phyloP scores from a whole-genome alignment of 345 rosid genomes.

The Eucalyptus regnans region DNA sequence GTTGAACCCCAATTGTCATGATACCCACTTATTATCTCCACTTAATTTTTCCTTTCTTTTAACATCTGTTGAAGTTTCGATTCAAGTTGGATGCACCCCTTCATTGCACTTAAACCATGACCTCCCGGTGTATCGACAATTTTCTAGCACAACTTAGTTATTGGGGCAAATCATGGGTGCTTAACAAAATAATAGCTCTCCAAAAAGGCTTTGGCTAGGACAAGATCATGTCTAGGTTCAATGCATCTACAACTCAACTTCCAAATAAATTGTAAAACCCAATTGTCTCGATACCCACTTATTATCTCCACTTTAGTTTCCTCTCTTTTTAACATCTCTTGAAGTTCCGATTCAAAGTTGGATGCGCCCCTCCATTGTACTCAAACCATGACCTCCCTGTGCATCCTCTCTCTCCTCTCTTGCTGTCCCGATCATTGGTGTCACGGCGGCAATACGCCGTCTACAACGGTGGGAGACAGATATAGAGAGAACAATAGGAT shows the following conservation, averaged over 20 bases:
- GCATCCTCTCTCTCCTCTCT: not conserved
- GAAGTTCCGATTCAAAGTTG: not conserved
- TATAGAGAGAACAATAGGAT: not conserved
- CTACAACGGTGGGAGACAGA: not conserved
- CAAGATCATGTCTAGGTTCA: not conserved
- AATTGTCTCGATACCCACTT: not conserved
- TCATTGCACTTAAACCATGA: not conserved
- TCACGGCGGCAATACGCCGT: fast-evolving
- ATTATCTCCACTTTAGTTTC: not conserved
- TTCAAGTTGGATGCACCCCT: not conserved
- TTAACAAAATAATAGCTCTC: not conserved
- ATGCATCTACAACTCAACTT: not conserved
- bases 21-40: not conserved
- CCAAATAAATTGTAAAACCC: not conserved
- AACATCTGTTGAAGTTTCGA: not conserved
- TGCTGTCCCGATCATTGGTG: not conserved
- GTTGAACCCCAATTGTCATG: not conserved
- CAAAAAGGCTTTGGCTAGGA: not conserved
- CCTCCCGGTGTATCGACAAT: not conserved
- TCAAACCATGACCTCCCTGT: not conserved
- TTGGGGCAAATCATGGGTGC: not conserved
- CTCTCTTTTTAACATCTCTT: not conserved
- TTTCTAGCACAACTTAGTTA: not conserved
- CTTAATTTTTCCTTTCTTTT: not conserved
- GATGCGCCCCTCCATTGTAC: not conserved